Base-by-base conservation (phyloP, 345 rosid species). In the Ceriops tagal region DNA sequence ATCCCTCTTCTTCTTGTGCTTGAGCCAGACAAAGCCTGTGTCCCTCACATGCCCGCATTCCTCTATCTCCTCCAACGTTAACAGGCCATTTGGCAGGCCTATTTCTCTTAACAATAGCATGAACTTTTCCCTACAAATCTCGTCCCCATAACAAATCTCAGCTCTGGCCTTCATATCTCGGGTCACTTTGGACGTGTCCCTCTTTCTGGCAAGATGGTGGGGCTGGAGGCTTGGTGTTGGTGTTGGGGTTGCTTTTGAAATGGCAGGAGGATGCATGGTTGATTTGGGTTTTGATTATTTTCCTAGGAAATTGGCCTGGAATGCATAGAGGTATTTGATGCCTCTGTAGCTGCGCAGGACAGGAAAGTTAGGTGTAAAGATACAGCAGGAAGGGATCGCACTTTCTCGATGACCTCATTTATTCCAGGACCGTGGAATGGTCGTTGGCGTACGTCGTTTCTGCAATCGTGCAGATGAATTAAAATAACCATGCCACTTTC, bases 1-100 rank as follows among this genome's bases (percentile, higher is more conserved):
- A 16, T 75, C 35, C 46, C 57, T 60, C 21, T 70, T 47, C 67
- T 65, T 75, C 37, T 59, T 70, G 31, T 53, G 79, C 68, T 47
- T 75, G 58, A 75, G 75, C 79, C 71, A 75, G 5, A 70, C 71
- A 31, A 75, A 75, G 19, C 79, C 79, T 0, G 74, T 70, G 16
- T 75, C 74, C 67, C 66, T 70, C 21, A 65, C 75, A 53, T 70
- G 46, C 15, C 79, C 68, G 37, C 22, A 70, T 61, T 75, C 79
- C 58, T 75, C 75, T 35, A 75, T 75, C 58, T 66, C 79, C 24
- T 70, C 68, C 19, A 75, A 13, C 19, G 49, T 56, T 26, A 65
- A 18, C 31, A 75, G 43, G 11, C 74, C 78, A 59, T 53, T 64
- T 21, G 78, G 79, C 16, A 70, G 47, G 8, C 71, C 79, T 8